Evolutionary conservation across 2,329 filamentous ascomycete genomes (phyloP), one percentile per base, ranked within the genome.

Genomic region (Sclerotinia glacialis): DNA sequence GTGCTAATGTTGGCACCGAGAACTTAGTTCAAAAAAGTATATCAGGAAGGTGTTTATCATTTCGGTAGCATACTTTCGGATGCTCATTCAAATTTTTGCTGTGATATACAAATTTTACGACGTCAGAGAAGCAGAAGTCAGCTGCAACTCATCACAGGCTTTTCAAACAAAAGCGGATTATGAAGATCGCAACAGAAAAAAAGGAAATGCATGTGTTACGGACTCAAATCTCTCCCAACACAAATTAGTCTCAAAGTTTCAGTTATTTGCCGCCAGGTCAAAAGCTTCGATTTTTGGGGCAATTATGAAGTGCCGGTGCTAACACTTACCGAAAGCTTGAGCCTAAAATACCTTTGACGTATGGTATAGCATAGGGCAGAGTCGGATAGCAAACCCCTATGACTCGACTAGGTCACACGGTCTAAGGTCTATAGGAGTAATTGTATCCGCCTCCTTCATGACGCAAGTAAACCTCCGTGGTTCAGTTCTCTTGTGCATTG

Each of bases 1-100:
- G 92, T 99, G n/a, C 78, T 98, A 68, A 95, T 98, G 91, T 83
- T 97, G 67, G 83, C 85, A 47, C 72, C 72, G 23, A 73, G 72
- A 67, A 67, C 60, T 53, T 74, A 65, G 66, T 47, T 7, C 11
- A 18, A n/a, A 9, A 18, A 37, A 5, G 12, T 23, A n/a, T 6
- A 8, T 7, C 18, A 60, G 52, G 18, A 53, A 28, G 31, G 34
- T 53, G 44, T 40, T 63, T 31, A 26, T 28, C 23, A 54, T 50
- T 42, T 9, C 44, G 28, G 16, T 37, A 47, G 34, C 44, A 50
- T 65, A 42, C 28, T 49, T 37, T 50, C 37, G 42, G 18, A 40
- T 50, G 26, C 12, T 40, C 21, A 5, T n/a, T 23, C 16, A 9
- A 42, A 50, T 26, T 14, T 21, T 65, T 40, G 28, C 31, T 26